Evolutionary conservation across 495 filamentous ascomycete species (phyloP), one percentile per base, ranked within the genome.

Genomic region (Collariella sp.): DNA sequence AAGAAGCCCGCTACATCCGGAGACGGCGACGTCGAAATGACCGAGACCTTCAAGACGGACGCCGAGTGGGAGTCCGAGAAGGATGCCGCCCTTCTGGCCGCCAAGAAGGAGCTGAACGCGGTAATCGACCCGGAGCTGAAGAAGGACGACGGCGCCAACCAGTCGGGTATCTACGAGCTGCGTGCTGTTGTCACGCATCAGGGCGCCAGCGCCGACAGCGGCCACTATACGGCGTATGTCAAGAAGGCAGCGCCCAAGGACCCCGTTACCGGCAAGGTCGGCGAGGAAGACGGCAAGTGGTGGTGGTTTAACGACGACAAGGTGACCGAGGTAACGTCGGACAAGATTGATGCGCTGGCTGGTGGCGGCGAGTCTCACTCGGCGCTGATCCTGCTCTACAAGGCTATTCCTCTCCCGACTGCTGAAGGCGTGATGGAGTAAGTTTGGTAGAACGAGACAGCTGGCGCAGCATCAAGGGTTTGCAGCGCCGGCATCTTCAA

Each of bases 271-370:
- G 84, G 82, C 55, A 87, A 87, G 75, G 71, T 82, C 59, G 81
- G 80, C 52, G 82, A 84, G 58, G 85, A 91, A 52, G 90, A 95
- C 58, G 89, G 84, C 51, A 96, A 91, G 59, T 98, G 93, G 93
- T 98, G 93, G 89, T 97, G 93, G 90, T 98, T 98, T 78, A 96
- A 98, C 66, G 93, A 98, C 62, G 94, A 98, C 63, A 95, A 91
- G 69, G 94, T 98, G 11, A 81, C 86, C 36, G 94, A 97, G 71
- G 93, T 98, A 24, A 84, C 91, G 3, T 71, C 80, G 9, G 89
- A 96, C 60, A 95, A 93, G 74, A 94, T 98, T 59, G 85, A 91
- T 63, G 83, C 85, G 6, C 77, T 98, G 56, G 79, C 89, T 48
- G 93, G 93, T 56, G 93, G 93, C 64, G 93, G 93, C 83, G 93